Evolutionary conservation across 306 rosid genomes (phyloP).

Genomic region (Trifolium dubium): DNA sequence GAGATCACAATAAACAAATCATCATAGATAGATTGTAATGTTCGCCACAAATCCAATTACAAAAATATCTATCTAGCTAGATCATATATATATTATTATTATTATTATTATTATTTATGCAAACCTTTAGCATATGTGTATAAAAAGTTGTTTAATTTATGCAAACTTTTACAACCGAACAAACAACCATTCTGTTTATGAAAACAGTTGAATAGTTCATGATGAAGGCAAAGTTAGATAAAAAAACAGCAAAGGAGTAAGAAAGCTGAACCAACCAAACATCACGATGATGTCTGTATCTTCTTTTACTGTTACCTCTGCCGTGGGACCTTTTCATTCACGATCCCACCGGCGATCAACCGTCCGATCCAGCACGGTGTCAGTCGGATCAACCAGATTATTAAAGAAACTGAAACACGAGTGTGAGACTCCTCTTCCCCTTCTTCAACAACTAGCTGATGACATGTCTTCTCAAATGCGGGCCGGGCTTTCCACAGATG

Average conservation of each 20-base stretch:
- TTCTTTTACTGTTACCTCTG: conserved; percentile 44
- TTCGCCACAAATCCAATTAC: no score
- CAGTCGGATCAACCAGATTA: conserved; percentile 48
- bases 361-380: conserved; percentile 60
- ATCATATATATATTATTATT: no score
- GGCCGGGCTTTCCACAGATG: conserved; percentile 69
- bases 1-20: no score
- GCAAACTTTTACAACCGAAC: no score
- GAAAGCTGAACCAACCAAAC: not conserved
- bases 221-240: not conserved
- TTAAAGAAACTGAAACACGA: conserved; percentile 63
- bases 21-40: no score
- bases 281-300: conserved; percentile 51
- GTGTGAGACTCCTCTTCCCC: conserved; percentile 75
- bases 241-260: not conserved
- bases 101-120: no score
- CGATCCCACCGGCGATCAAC: conserved; percentile 51
- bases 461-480: conserved; percentile 73
- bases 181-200: not conserved
- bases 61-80: no score
- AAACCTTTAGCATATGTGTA: no score
- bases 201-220: not conserved
- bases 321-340: conserved; percentile 52
- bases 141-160: no score
- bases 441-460: conserved; percentile 72